These are phyloP conservation scores for Arthroderma sp. DNA, from an alignment of 2,329 filamentous ascomycete species.

Conservation along the genomic window DNA sequence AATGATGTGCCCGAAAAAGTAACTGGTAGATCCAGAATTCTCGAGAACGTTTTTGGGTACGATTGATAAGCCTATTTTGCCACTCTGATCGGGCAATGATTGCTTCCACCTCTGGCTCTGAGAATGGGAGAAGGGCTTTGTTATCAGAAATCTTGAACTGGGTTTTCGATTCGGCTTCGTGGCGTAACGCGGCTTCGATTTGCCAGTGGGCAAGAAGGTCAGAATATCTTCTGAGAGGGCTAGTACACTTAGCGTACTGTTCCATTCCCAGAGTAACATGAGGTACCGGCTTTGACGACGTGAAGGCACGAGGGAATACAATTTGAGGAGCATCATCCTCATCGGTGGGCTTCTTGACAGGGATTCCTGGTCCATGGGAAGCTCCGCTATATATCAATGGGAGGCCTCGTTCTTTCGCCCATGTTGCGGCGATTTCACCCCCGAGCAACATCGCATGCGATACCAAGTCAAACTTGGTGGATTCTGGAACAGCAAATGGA, in stretches of 20 bases:
- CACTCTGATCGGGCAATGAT: constrained; percentile 33
- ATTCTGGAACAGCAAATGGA: constrained; percentile 25
- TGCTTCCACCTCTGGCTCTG: constrained; percentile 32
- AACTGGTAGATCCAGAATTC: constrained; percentile 41
- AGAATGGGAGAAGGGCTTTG: constrained; percentile 37
- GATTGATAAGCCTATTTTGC: constrained; percentile 27
- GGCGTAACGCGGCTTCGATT: constrained; percentile 47
- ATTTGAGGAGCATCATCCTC: constrained; percentile 21
- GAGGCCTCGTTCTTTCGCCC: constrained; percentile 40
- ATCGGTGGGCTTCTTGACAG: constrained; percentile 24
- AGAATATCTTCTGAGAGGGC: constrained; percentile 46
- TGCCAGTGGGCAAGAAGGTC: constrained; percentile 53
- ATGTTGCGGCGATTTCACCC: constrained; percentile 36
- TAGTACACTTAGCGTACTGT: constrained; percentile 46
- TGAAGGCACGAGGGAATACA: constrained; percentile 24
- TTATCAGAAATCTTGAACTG: constrained; percentile 25
- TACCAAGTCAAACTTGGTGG: constrained; percentile 29
- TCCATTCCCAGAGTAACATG: constrained; percentile 41
- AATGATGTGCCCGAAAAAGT: constrained; percentile 46
- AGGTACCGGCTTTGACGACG: constrained; percentile 34
- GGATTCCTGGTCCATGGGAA: constrained; percentile 18
- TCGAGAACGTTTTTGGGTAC: constrained; percentile 27
- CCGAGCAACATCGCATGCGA: constrained; percentile 44
- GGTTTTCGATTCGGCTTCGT: constrained; percentile 37
- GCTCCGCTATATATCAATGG: constrained; percentile 38